Evolutionary conservation across 192 early-diverging fungal genomes (phyloP).

Genomic region (Pecoramyces ruminantium): DNA sequence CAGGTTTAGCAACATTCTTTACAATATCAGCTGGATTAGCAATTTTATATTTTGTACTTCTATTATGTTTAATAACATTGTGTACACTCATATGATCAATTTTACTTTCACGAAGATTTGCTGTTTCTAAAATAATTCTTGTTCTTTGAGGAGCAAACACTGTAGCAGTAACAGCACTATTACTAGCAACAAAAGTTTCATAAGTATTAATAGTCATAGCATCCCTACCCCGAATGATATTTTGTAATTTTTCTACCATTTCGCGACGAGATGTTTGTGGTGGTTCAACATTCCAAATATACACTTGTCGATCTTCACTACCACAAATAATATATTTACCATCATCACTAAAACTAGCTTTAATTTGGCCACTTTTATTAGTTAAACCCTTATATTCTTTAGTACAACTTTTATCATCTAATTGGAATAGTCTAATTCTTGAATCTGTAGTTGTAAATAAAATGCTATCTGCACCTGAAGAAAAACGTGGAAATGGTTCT

Average conservation of each 20-base stretch:
- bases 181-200: slow-evolving; percentile 27
- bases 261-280: slow-evolving; percentile 10
- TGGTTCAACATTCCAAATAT: slow-evolving; percentile 49
- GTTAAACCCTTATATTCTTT: slow-evolving; percentile 69
- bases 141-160: slow-evolving; percentile 39
- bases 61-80: slow-evolving; percentile 6
- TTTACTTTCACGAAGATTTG: slow-evolving; percentile 29
- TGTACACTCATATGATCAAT: slow-evolving; percentile 16
- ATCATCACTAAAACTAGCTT: slow-evolving; percentile 59
- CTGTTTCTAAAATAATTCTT: slow-evolving; percentile 35
- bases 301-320: slow-evolving; percentile 59
- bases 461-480: slow-evolving; percentile 39
- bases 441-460: slow-evolving; percentile 71
- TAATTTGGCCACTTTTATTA: slow-evolving; percentile 49
- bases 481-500: slow-evolving; percentile 33
- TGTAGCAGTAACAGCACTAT: slow-evolving; percentile 31
- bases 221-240: not conserved
- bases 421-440: slow-evolving; percentile 56
- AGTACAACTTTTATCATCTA: slow-evolving; percentile 54
- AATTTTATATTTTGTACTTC: not conserved
- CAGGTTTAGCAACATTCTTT: slow-evolving; percentile 11
- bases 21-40: not conserved
- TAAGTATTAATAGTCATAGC: slow-evolving; percentile 5
- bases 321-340: slow-evolving; percentile 65
- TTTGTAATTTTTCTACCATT: slow-evolving; percentile 8